Base-by-base conservation (phyloP, 2,329 filamentous ascomycete species). In the Xylaria sp. region DNA sequence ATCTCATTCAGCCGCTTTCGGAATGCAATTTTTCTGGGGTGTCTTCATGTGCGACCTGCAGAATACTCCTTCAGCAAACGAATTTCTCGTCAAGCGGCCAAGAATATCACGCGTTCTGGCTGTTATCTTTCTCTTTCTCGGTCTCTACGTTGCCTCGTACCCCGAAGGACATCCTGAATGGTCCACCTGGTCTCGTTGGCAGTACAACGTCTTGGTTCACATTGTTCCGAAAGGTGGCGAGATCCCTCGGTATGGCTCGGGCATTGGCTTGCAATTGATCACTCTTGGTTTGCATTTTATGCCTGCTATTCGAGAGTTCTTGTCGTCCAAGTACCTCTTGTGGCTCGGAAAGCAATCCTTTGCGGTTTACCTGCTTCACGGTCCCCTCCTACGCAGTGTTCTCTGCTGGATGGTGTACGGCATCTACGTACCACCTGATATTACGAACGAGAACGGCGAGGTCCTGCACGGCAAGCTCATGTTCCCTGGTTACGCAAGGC, bases 301-400 rank as follows among this genome's bases (percentile, higher is more conserved):
- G 63, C 77, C 77, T 13, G 68, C 72, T 34, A 79, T 86, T 37
- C 88, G 88, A 70, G 83, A 82, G 60, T 72, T 86, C 0, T 82
- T 91, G 2, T 87, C 86, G 3, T 85, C 84, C 67, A 84, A 83
- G 39, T 82, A 84, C 64, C 84, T 91, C 52, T 82, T 89, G 54
- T 91, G 88, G 84, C 84, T 91, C 13, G 89, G 89, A 54, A 87
- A 87, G 74, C 86, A 90, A 79, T 89, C 86, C 54, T 90, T 90
- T 74, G 88, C 89, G 1, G 86, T 91, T 15, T 91, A 91, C 74
- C 83, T 91, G 7, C 79, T 91, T 23, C 89, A 91, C 78, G 89
- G 89, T 51, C 85, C 86, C 0, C 81, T 91, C 37, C 84, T 90
- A 73, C 86, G 89, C 66, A 86, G 85, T 28, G 77, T 90, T 8